A percentile compares a stretch with the other conserved stretches of the same genome.
phyloP scores from a whole-genome alignment of 1,139 yeast species.

The Magnusiomyces fungicola region DNA sequence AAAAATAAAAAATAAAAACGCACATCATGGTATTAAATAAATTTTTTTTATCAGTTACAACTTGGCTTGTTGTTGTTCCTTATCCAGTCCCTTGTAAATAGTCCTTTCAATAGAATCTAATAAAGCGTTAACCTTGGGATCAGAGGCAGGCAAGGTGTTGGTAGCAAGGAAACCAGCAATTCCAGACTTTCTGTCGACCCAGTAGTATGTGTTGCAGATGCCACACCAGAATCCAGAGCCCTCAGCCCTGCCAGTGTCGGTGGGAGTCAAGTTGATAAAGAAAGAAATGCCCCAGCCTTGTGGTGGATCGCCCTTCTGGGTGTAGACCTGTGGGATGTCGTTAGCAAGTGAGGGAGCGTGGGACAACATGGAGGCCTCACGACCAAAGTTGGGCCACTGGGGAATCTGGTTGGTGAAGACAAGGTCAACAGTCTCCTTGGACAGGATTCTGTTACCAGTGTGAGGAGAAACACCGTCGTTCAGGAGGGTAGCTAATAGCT shows the following conservation, averaged over 20 bases:
- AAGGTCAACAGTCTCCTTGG: conserved; percentile 11
- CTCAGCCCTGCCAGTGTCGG: conserved; percentile 38
- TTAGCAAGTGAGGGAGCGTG: conserved; percentile 16
- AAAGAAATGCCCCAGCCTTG: conserved; percentile 22
- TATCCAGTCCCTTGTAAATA: neutral
- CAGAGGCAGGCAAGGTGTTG: conserved; percentile 34
- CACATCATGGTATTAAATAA: too few relatives aligned
- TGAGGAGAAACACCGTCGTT: conserved; percentile 34
- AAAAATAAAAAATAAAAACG: too few relatives aligned
- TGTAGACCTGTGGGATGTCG: conserved; percentile 18
- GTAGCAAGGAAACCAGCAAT: conserved; percentile 41
- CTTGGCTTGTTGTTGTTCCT: too few relatives aligned
- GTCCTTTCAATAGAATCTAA: conserved; percentile 12
- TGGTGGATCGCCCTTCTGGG: conserved; percentile 16
- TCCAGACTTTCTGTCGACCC: conserved; percentile 40
- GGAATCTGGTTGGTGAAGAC: conserved; percentile 22
- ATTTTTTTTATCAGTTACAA: too few relatives aligned
- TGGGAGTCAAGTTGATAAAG: conserved; percentile 11
- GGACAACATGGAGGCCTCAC: conserved; percentile 13
- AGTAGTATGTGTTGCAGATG: conserved; percentile 39
- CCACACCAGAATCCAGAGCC: conserved; percentile 42
- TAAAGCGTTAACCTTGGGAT: conserved; percentile 9
- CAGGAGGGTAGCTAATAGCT: conserved; percentile 40
- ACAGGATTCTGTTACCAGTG: conserved; percentile 28
- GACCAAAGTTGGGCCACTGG: conserved; percentile 16